Conservation (phyloP, 176 grass and related monocot species). For the Chloris gayana region DNA sequence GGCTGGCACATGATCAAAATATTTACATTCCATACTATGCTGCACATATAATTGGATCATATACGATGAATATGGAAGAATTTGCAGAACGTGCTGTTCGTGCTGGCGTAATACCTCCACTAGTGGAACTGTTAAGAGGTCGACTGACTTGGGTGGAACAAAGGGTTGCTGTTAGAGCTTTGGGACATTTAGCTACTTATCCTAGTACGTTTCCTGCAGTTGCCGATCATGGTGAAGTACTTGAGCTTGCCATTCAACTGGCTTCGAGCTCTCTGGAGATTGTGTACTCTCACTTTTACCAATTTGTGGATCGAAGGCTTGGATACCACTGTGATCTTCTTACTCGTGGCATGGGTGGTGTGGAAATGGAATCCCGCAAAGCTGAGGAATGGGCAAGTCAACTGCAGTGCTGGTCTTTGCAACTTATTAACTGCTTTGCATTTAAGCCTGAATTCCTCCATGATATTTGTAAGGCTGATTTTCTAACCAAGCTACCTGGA, state of each 20-base stretch:
- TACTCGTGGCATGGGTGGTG: slow-evolving; percentile 97
- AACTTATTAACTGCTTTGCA: slow-evolving; percentile 98
- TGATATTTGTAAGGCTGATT: slow-evolving; percentile 90
- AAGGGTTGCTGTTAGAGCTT: slow-evolving; percentile 92
- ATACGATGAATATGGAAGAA: slow-evolving; percentile 99
- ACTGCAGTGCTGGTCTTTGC: slow-evolving; percentile 98
- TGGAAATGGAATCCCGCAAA: slow-evolving; percentile 97
- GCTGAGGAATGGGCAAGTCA: slow-evolving; percentile 99
- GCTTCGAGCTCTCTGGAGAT: slow-evolving; percentile 95
- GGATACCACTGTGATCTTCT: slow-evolving; percentile 97
- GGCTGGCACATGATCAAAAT: slow-evolving; percentile 98
- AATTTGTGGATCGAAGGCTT: slow-evolving; percentile 81
- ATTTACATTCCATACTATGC: slow-evolving; percentile 99
- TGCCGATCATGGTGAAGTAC: slow-evolving; percentile 92
- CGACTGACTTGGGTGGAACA: slow-evolving; percentile 99
- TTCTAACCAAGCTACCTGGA: slow-evolving; percentile 86
- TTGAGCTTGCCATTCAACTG: slow-evolving; percentile 96
- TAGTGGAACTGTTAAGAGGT: slow-evolving; percentile 95
- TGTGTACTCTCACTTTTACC: slow-evolving; percentile 98
- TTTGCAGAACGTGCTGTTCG: slow-evolving; percentile 90
- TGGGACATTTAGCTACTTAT: slow-evolving; percentile 98
- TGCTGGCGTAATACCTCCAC: slow-evolving; percentile 86
- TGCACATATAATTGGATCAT: slow-evolving; percentile 97
- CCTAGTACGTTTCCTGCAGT: slow-evolving; percentile 81
- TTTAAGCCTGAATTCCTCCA: slow-evolving; percentile 94